Evolutionary conservation across 2,329 filamentous ascomycete species (phyloP), one percentile per base, ranked within the genome.

Genomic region (Arthrobotrys iridis): DNA sequence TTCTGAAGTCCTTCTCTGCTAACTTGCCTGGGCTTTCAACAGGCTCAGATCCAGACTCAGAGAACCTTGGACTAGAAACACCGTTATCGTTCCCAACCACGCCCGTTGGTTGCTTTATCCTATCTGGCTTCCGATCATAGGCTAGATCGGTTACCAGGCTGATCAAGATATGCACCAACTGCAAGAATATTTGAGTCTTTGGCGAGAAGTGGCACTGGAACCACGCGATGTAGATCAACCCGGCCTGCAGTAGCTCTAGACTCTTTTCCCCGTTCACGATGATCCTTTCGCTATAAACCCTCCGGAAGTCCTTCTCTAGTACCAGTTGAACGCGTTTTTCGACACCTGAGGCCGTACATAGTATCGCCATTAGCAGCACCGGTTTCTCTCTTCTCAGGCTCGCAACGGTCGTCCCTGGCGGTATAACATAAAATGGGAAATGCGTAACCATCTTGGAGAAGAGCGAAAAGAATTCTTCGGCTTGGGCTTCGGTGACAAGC

Each of bases 161-260:
- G 15, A 80, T 80, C 2, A 81, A 79, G 35, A 82, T 77, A 52
- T 82, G 79, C 8, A 77, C 77, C 18, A 82, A 77, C 45, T 81
- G 81, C 52, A 81, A 81, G 18, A 81, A 76, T 62, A 81, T 80
- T 46, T 81, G 77, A 0, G 72, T 79, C 7, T 78, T 77, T 4
- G 77, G 73, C 11, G 80, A 77, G 30, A 81, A 81, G 46, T 79
- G 79, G 30, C 79, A 79, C 57, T 81, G 81, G 70, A 80, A 88
- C 87, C 87, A 89, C 15, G 84, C 82, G 57, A 86, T 84, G 75
- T 89, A 89, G 4, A 88, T 83, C 24, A 88, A 80, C 18, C 89
- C 80, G 2, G 87, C 87, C 76, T 88, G 85, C 0, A 89, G 79
- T 13, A 89, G 77, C 77, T 89, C 87, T 20, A 89, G 71, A 10